Base-by-base conservation (phyloP, 2,329 filamentous ascomycete species). In the Penicillium freii region DNA sequence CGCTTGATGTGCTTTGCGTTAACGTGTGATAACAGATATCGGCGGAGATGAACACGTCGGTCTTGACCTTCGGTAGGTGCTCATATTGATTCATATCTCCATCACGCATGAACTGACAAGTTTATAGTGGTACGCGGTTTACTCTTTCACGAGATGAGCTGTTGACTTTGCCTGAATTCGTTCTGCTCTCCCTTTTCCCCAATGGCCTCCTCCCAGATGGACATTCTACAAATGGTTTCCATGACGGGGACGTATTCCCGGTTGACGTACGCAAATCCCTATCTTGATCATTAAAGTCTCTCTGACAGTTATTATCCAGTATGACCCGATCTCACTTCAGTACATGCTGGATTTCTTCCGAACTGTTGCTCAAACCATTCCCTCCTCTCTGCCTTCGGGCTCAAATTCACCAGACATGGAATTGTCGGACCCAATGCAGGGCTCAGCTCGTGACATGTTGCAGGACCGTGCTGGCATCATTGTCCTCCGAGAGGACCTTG, bases 331-430 rank as follows among this genome's bases (percentile, higher is more conserved):
- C 52, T 97, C 93, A 47, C 85, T 99, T 54, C 92, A 97, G 77
- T 99, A 97, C 79, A 99, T 99, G 94, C 85, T 99, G 63, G 93
- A 97, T 69, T 99, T 99, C 78, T 99, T 99, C 81, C 89, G 94
- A 63, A 87, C 88, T 65, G 93, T 99, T 62, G 94, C 94, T 53
- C 92, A 97, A 76, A 94, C 92, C n/a, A 97, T 99, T 65, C 75
- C 75, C 7, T 83, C 85, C 42, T 86, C 90, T 62, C 79, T 84
- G 17, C 81, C 82, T 31, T 90, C 90, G 51, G 85, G 88, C 34
- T 84, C 82, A 56, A 78, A 84, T 36, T 85, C 85, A 2, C 82
- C 85, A 6, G 79, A 81, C 33, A 71, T 75, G 61, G 86, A 90
- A 60, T 79, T 84, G 60, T 67, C 90, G 61, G 92, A 95, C 72